Conservation (phyloP, 2,329 filamentous ascomycete species). For the Mycogone perniciosa region DNA sequence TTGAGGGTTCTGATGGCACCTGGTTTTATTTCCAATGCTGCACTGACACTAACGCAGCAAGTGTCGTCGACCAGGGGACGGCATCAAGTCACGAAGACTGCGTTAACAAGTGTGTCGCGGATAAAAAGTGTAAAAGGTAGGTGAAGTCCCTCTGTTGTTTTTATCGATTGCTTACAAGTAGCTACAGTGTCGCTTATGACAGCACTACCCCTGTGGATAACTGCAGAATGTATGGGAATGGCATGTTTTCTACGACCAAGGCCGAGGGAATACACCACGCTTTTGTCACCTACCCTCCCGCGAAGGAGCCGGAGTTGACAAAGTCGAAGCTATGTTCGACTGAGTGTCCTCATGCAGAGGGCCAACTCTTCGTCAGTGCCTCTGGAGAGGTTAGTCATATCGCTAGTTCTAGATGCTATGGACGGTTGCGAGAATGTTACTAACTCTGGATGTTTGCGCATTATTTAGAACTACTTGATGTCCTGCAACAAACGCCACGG, state of each 20-base stretch:
- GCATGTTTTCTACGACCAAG: slow-evolving; percentile 7
- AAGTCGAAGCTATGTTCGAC: slow-evolving; percentile 14
- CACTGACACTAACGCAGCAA: slow-evolving; percentile 11
- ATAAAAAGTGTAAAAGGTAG: slow-evolving; percentile 15
- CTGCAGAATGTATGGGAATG: slow-evolving; percentile 15
- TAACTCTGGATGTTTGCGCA: not conserved
- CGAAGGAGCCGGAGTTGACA: slow-evolving; percentile 2
- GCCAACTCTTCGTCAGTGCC: slow-evolving; percentile 5
- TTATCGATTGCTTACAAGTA: not conserved
- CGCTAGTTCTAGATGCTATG: too few species aligned
- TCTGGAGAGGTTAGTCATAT: slow-evolving; percentile 10
- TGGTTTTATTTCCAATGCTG: slow-evolving; percentile 16
- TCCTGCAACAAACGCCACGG: slow-evolving; percentile 14
- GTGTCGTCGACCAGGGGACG: slow-evolving; percentile 4
- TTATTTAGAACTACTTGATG: slow-evolving; percentile 13
- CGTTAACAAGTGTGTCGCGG: slow-evolving; percentile 11
- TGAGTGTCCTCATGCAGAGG: slow-evolving; percentile 12
- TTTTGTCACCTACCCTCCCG: slow-evolving; percentile 11
- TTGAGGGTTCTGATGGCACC: slow-evolving; percentile 15
- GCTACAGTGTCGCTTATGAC: slow-evolving; percentile 4
- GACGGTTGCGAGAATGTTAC: too few species aligned
- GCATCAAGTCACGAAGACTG: slow-evolving; percentile 11
- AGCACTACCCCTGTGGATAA: slow-evolving; percentile 2
- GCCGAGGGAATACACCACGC: slow-evolving; percentile 6
- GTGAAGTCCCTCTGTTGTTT: not conserved